Conservation (phyloP, 2,329 filamentous ascomycete species). For the Monilinia aucupariae region DNA sequence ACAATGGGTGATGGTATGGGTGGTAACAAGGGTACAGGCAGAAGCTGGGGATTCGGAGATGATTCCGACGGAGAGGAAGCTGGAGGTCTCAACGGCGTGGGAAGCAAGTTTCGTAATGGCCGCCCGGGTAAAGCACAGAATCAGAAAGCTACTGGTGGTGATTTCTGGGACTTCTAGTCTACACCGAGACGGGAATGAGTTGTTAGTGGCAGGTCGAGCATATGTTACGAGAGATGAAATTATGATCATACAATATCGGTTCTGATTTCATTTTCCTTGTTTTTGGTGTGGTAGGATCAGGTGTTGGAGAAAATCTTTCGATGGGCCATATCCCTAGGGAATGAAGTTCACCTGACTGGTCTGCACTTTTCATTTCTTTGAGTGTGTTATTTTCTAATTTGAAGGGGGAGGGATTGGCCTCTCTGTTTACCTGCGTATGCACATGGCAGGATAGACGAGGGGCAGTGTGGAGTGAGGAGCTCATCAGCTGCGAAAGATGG, state of each 20-base stretch:
- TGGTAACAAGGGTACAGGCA: constrained; percentile 38
- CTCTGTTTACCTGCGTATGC: neutral
- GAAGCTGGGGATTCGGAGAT: constrained; percentile 54
- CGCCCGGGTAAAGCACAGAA: constrained; percentile 29
- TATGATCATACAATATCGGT: constrained; percentile 7
- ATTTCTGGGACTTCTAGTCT: constrained; percentile 37
- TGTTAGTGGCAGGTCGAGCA: neutral
- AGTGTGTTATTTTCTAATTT: neutral
- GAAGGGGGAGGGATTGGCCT: neutral
- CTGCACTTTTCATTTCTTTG: neutral
- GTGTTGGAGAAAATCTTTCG: neutral
- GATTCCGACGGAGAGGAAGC: constrained; percentile 42
- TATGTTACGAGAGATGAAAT: constrained; percentile 14
- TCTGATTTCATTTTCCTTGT: neutral
- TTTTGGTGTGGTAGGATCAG: neutral
- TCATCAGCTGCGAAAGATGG: neutral
- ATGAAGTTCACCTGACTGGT: neutral
- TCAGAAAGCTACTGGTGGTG: constrained; percentile 33
- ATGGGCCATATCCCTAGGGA: neutral
- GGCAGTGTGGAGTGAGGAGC: neutral
- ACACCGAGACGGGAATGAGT: neutral
- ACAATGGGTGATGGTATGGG: constrained; percentile 53
- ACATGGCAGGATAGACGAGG: neutral
- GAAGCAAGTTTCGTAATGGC: constrained; percentile 26
- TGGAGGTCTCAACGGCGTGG: constrained; percentile 22